phyloP scores from a whole-genome alignment of 345 rosid genomes.

The Rubroshorea leprosula region DNA sequence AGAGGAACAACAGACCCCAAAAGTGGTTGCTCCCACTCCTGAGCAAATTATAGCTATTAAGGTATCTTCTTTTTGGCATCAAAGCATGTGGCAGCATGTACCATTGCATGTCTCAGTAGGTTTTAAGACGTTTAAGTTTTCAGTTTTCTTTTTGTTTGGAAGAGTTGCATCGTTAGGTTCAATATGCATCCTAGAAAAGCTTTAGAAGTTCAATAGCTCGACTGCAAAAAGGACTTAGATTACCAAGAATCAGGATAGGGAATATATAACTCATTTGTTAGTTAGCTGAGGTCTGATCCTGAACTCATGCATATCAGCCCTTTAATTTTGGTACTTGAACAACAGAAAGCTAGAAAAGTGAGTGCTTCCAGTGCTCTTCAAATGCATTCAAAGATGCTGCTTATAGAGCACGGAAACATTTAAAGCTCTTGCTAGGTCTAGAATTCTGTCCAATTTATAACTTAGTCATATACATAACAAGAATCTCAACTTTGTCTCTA shows the following conservation, averaged over 20 bases:
- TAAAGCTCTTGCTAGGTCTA: no score
- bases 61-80: slow-evolving; percentile 35
- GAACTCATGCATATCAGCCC: neutral
- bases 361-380: neutral
- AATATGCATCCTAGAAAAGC: neutral
- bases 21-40: slow-evolving; percentile 84
- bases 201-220: neutral
- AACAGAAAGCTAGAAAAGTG: neutral
- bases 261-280: neutral
- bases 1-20: slow-evolving; percentile 54
- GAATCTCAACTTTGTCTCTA: no score
- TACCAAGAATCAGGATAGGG: neutral
- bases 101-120: neutral
- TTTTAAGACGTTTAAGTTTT: neutral
- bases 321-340: neutral
- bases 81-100: neutral
- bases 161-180: neutral
- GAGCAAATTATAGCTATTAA: slow-evolving; percentile 94
- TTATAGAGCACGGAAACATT: no score
- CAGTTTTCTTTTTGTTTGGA: neutral
- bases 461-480: no score
- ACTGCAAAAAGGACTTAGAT: neutral
- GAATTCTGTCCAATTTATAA: no score
- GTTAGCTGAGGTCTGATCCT: neutral
- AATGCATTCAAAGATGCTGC: neutral